phyloP scores from a whole-genome alignment of 2,329 filamentous ascomycete species.

The Fulvia fulva region DNA sequence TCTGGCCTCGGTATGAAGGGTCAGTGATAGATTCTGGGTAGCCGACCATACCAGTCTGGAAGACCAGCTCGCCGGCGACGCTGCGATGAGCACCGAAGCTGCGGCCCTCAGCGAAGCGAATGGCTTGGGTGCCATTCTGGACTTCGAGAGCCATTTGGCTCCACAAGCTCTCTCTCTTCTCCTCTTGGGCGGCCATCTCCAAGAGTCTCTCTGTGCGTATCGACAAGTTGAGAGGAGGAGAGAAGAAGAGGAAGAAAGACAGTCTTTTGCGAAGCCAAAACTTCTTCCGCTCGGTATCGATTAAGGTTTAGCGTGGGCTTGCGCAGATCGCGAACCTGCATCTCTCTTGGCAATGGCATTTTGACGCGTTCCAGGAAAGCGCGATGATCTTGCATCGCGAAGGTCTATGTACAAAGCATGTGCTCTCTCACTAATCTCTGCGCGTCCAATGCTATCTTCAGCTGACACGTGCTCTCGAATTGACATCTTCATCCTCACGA shows the following conservation, averaged over 20 bases:
- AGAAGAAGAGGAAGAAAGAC: neutral
- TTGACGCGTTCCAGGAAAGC: neutral
- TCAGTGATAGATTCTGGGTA: constrained; percentile 93
- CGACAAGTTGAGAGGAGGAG: constrained; percentile 5
- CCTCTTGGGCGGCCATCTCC: constrained; percentile 27
- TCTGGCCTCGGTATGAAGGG: constrained; percentile 85
- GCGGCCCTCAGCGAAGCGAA: constrained; percentile 74
- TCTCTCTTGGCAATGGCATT: neutral
- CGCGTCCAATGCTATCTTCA: too few relatives aligned
- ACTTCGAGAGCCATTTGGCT: constrained; percentile 74
- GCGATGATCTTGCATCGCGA: too few relatives aligned
- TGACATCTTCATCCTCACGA: neutral
- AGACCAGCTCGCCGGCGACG: constrained; percentile 93
- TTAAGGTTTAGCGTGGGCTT: neutral
- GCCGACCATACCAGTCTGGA: constrained; percentile 99
- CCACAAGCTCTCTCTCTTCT: constrained; percentile 24
- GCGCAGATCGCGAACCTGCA: neutral
- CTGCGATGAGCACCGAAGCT: constrained; percentile 96
- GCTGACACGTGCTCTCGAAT: too few relatives aligned
- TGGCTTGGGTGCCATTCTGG: constrained; percentile 68
- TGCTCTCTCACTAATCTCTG: too few relatives aligned
- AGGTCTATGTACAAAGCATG: too few relatives aligned
- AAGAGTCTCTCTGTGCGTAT: constrained; percentile 12
- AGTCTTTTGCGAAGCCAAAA: neutral
- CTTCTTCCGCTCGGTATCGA: neutral